These are phyloP conservation scores for Penicillium sp. DNA, from an alignment of 2,329 filamentous ascomycete species.

Conservation along the genomic window DNA sequence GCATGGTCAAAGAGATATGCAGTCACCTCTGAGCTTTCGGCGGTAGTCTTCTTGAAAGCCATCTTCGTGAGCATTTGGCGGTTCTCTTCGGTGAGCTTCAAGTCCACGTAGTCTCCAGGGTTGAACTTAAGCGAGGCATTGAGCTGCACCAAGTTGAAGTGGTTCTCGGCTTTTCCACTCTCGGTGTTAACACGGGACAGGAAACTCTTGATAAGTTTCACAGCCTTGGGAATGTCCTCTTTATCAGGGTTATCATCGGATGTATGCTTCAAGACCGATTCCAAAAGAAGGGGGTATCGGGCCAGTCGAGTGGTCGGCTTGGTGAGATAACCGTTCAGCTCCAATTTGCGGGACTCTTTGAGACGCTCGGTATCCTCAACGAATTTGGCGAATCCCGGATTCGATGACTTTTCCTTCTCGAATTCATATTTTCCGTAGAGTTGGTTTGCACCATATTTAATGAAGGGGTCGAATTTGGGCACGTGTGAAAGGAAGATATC, in stretches of 20 bases:
- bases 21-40: slow-evolving; percentile 86
- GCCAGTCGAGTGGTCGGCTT: slow-evolving; percentile 96
- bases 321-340: slow-evolving; percentile 95
- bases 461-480: slow-evolving; percentile 92
- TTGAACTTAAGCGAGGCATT: slow-evolving; percentile 92
- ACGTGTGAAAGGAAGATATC: slow-evolving; percentile 94
- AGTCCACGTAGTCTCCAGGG: slow-evolving; percentile 85
- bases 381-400: slow-evolving; percentile 83
- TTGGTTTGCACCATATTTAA: slow-evolving; percentile 93
- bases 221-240: slow-evolving; percentile 87
- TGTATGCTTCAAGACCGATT: slow-evolving; percentile 90
- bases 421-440: slow-evolving; percentile 97
- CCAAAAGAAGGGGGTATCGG: slow-evolving; percentile 87
- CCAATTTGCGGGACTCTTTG: slow-evolving; percentile 94
- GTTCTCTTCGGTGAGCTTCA: slow-evolving; percentile 91
- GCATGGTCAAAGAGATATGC: slow-evolving; percentile 97
- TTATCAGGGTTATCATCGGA: slow-evolving; percentile 87
- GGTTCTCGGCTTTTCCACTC: slow-evolving; percentile 95
- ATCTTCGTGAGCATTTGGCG: slow-evolving; percentile 95
- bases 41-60: slow-evolving; percentile 87
- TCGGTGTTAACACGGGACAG: slow-evolving; percentile 89
- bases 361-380: slow-evolving; percentile 95
- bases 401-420: slow-evolving; percentile 89
- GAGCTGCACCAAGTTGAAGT: slow-evolving; percentile 90
- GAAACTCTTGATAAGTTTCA: slow-evolving; percentile 84